phyloP scores from a whole-genome alignment of 2,329 filamentous ascomycete species.

The Microsporum audouinii region DNA sequence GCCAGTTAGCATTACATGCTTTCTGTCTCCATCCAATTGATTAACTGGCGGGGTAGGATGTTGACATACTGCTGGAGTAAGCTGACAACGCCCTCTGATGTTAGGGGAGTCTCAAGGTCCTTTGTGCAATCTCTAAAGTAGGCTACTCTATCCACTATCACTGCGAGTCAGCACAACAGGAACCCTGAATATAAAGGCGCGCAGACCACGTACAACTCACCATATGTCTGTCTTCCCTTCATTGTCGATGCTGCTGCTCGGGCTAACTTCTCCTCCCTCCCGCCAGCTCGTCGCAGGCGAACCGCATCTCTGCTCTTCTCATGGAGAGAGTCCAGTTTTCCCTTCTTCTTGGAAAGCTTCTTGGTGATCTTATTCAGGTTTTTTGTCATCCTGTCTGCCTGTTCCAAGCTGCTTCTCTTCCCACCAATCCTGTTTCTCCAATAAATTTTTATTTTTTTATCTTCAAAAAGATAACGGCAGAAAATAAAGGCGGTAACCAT shows the following conservation, averaged over 20 bases:
- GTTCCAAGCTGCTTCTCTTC: neutral
- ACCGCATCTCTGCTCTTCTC: constrained; percentile 80
- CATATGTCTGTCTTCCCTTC: constrained; percentile 61
- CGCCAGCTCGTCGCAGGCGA: constrained; percentile 64
- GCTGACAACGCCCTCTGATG: neutral
- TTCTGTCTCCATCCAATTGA: neutral
- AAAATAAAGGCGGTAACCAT: neutral
- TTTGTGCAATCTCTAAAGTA: constrained; percentile 55
- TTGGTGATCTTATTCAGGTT: constrained; percentile 75
- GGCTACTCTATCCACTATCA: constrained; percentile 51
- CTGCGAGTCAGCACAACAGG: neutral
- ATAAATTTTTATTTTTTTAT: neutral
- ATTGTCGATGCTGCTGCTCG: constrained; percentile 57
- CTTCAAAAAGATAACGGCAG: neutral
- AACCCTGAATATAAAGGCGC: neutral
- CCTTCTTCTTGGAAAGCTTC: constrained; percentile 78
- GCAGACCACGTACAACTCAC: constrained; percentile 38
- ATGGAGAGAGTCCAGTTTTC: constrained; percentile 63
- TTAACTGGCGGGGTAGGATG: neutral
- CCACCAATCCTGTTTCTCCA: neutral
- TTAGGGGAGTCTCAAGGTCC: constrained; percentile 22
- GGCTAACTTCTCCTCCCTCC: constrained; percentile 71
- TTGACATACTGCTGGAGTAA: neutral
- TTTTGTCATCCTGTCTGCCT: constrained; percentile 51
- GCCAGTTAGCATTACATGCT: neutral